Evolutionary conservation across 148 eudicot genomes (phyloP).

Genomic region (Cornus controversa): DNA sequence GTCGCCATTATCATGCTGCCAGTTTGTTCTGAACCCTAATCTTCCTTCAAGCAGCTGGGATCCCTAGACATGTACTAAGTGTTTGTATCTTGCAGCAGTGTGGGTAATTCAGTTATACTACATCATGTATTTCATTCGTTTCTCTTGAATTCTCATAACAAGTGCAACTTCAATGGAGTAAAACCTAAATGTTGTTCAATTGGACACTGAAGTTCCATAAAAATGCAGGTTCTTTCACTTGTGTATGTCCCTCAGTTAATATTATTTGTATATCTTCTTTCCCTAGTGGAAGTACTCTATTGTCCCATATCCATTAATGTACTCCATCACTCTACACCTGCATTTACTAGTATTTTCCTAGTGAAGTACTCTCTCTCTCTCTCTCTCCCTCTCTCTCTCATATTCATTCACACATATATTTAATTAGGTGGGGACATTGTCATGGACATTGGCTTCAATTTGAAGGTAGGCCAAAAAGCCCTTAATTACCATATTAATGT

Average conservation of each 20-base stretch:
- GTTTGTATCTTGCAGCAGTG: not conserved
- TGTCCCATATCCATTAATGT: no score
- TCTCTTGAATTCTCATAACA: not conserved
- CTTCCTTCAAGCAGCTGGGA: slow-evolving; percentile 23
- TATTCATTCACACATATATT: not conserved
- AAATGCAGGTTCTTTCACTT: not conserved
- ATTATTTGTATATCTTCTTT: not conserved
- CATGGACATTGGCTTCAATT: not conserved
- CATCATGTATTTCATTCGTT: not conserved
- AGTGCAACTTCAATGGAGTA: not conserved
- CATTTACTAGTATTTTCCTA: not conserved
- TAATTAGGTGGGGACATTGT: not conserved
- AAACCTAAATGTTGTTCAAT: slow-evolving; percentile 10
- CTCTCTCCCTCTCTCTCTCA: not conserved
- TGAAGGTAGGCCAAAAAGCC: not conserved
- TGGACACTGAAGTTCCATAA: not conserved
- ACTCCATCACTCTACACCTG: not conserved
- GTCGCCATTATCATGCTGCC: slow-evolving; percentile 16
- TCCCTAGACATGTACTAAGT: not conserved
- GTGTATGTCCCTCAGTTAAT: not conserved
- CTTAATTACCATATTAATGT: not conserved
- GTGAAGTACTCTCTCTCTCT: slow-evolving; percentile 5
- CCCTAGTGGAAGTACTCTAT: not conserved
- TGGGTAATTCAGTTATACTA: not conserved
- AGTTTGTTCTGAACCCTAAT: slow-evolving; percentile 21